These are phyloP conservation scores for Fusarium subglutinans DNA, from an alignment of 2,329 filamentous ascomycete species.

Conservation along the genomic window DNA sequence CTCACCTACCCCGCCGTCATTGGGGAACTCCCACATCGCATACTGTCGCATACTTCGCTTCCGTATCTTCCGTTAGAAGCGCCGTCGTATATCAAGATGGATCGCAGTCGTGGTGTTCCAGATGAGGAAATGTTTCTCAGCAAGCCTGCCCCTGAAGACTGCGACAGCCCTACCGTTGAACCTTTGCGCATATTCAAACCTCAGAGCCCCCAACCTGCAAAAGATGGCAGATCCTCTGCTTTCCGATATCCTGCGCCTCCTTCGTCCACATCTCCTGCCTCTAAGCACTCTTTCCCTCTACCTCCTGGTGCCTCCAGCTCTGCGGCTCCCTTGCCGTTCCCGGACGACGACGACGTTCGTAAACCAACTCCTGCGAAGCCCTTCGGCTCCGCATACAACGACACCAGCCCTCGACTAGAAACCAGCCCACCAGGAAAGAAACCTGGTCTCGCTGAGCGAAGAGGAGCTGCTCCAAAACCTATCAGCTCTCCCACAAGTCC, in stretches of 20 bases:
- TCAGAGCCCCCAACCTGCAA: conserved; percentile 67
- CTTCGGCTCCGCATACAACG: conserved; percentile 58
- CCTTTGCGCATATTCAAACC: conserved; percentile 88
- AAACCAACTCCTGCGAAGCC: conserved; percentile 57
- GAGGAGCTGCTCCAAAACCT: conserved; percentile 83
- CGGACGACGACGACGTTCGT: conserved; percentile 71
- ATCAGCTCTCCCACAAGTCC: conserved; percentile 84
- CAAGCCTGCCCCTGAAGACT: conserved; percentile 60
- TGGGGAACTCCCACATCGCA: conserved; percentile 18
- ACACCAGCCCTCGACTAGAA: conserved; percentile 64
- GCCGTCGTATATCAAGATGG: conserved; percentile 51
- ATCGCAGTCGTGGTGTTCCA: conserved; percentile 70
- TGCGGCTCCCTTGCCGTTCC: conserved; percentile 74
- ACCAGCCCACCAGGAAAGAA: conserved; percentile 65
- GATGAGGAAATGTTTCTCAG: conserved; percentile 87
- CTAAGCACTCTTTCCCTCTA: conserved; percentile 69
- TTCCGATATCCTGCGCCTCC: conserved; percentile 63
- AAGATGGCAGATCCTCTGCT: conserved; percentile 50
- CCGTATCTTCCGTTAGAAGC: conserved; percentile 3
- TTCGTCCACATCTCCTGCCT: conserved; percentile 51
- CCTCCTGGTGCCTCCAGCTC: conserved; percentile 77
- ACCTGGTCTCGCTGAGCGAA: conserved; percentile 79
- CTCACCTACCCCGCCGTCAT: conserved; percentile 25
- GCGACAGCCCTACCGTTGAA: conserved; percentile 81
- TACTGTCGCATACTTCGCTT: conserved; percentile 6